These are phyloP conservation scores for Aspergillus sp. DNA, from an alignment of 2,329 filamentous ascomycete genomes.

Conservation along the genomic window DNA sequence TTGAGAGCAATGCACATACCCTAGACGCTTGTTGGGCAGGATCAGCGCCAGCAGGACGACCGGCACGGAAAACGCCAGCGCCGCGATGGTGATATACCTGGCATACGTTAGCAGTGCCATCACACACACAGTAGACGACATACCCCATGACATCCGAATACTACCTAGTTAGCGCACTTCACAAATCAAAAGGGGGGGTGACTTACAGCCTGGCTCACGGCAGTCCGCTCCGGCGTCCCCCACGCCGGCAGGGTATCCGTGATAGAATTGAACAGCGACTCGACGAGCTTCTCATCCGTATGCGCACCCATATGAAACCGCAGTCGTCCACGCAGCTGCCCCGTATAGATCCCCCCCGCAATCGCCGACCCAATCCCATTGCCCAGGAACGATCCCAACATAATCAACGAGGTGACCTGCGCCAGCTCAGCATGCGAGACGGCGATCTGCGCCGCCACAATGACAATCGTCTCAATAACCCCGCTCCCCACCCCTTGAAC, in stretches of 20 bases:
- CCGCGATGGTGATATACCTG: conserved; percentile 31
- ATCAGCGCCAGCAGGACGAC: conserved; percentile 26
- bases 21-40: conserved; percentile 27
- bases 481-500: conserved; percentile 51
- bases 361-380: conserved; percentile 38
- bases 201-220: conserved; percentile 42
- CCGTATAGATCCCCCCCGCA: conserved; percentile 52
- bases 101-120: conserved; percentile 3
- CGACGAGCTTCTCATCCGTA: conserved; percentile 31
- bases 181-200: background rate
- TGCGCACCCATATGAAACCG: conserved; percentile 34
- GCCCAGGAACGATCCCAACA: conserved; percentile 44
- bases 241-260: conserved; percentile 40
- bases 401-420: conserved; percentile 48
- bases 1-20: no score
- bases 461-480: conserved; percentile 43
- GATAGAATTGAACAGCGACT: conserved; percentile 48
- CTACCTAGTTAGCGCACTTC: conserved; percentile 11
- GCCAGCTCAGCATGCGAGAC: conserved; percentile 49
- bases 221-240: conserved; percentile 41
- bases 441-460: conserved; percentile 47
- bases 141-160: conserved; percentile 32
- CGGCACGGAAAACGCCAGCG: conserved; percentile 27
- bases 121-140: conserved; percentile 6
- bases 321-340: conserved; percentile 41